These are phyloP conservation scores for Pseudomassariella vexata DNA, from an alignment of 2,329 filamentous ascomycete species.

Conservation along the genomic window DNA sequence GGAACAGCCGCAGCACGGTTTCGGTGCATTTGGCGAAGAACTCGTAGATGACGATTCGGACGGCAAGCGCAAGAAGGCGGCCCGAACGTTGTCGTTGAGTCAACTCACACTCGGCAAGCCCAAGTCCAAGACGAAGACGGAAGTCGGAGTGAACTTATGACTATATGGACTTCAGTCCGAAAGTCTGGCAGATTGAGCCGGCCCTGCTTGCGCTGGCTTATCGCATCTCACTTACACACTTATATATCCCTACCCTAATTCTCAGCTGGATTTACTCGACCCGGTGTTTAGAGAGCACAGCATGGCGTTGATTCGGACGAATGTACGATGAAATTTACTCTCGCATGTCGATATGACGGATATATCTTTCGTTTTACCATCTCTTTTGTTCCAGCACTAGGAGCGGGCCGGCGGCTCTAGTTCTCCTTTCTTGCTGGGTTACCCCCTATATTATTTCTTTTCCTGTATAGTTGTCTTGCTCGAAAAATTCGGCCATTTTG, in stretches of 20 bases:
- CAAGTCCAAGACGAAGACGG: constrained; percentile 14
- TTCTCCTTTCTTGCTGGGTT: too few relatives aligned
- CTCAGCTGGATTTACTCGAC: background rate
- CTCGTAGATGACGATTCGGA: constrained; percentile 30
- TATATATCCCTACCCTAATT: background rate
- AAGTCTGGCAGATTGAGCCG: background rate
- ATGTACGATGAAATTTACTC: background rate
- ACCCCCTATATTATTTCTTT: too few relatives aligned
- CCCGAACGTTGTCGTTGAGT: constrained; percentile 59
- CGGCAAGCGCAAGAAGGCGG: constrained; percentile 43
- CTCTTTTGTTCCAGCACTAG: too few relatives aligned
- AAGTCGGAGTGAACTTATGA: constrained; percentile 23
- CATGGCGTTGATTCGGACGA: background rate
- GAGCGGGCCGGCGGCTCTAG: too few relatives aligned
- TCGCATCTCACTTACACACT: too few relatives aligned
- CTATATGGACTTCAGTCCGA: constrained; percentile 18
- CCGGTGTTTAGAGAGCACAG: background rate
- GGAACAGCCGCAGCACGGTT: constrained; percentile 30
- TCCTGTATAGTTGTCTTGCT: too few relatives aligned
- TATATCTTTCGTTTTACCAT: background rate
- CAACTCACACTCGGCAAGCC: constrained; percentile 47
- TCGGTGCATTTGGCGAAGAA: constrained; percentile 37
- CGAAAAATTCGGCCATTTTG: too few relatives aligned
- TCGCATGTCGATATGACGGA: background rate
- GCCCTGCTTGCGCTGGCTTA: too few relatives aligned